Conservation (phyloP, 345 rosid genomes). For the Ailanthus altissimus region DNA sequence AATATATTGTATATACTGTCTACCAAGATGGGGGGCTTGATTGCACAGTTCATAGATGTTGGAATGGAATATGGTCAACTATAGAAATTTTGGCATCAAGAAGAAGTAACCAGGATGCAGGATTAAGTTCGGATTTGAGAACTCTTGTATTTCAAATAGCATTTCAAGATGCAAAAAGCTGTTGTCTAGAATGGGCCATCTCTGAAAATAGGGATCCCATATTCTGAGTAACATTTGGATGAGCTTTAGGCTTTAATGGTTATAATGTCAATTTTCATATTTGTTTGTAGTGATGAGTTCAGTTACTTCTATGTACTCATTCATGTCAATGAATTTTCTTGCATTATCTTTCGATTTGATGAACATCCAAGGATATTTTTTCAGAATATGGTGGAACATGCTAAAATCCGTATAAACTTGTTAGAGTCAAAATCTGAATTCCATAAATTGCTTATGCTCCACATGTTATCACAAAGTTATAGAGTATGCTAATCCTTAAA, state of each 20-base stretch:
- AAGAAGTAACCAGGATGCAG: background rate
- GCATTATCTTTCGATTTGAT: too few species aligned
- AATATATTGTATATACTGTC: background rate
- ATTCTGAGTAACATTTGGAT: background rate
- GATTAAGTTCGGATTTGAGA: background rate
- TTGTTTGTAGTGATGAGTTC: background rate
- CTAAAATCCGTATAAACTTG: background rate
- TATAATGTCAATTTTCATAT: background rate
- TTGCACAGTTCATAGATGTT: too few species aligned
- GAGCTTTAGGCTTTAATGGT: background rate
- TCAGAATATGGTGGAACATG: background rate
- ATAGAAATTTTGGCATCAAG: background rate
- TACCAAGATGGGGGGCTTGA: background rate
- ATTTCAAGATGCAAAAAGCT: background rate
- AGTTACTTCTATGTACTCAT: background rate
- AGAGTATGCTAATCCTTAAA: background rate
- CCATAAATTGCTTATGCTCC: background rate
- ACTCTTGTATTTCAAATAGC: constrained; percentile 1
- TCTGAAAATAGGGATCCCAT: background rate
- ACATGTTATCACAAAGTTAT: background rate
- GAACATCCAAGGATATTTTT: background rate
- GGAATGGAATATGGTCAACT: background rate
- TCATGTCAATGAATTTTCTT: background rate
- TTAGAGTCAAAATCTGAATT: background rate
- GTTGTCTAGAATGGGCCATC: background rate